Evolutionary conservation across 345 rosid species (phyloP).

Genomic region (Melaleuca quinquenervia): DNA sequence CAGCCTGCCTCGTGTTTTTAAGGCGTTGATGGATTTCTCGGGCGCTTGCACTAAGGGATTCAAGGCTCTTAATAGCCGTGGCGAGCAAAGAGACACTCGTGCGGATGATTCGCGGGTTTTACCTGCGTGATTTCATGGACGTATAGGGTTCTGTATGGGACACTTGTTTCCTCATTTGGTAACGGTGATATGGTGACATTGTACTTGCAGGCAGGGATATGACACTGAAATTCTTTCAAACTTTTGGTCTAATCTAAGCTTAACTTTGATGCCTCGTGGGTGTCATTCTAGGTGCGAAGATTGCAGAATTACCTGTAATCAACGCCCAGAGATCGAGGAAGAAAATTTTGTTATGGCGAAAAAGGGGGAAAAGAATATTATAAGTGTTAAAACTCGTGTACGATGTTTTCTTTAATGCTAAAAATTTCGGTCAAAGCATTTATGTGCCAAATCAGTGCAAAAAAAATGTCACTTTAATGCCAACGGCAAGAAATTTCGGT

Average conservation of each 20-base stretch:
- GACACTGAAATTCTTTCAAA: neutral
- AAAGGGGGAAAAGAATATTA: too few relatives aligned
- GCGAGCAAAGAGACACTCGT: neutral
- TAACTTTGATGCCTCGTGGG: neutral
- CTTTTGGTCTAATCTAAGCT: neutral
- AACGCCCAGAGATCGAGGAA: neutral
- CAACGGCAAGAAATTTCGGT: too few relatives aligned
- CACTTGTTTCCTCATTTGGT: neutral
- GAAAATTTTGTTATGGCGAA: neutral
- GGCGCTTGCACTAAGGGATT: constrained; percentile 43
- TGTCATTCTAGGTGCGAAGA: neutral
- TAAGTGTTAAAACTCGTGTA: too few relatives aligned
- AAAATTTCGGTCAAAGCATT: too few relatives aligned
- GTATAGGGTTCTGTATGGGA: neutral
- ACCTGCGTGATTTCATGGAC: neutral
- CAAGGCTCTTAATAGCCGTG: constrained; percentile 32
- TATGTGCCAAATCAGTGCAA: too few relatives aligned
- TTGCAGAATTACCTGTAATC: neutral
- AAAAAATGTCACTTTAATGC: too few relatives aligned
- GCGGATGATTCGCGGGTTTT: neutral
- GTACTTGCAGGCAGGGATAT: neutral
- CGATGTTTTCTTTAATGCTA: too few relatives aligned
- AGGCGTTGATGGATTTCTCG: constrained; percentile 52
- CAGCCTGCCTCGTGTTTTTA: constrained; percentile 69
- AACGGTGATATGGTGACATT: neutral